These are phyloP conservation scores for Fusarium hostae DNA, from an alignment of 2,329 filamentous ascomycete genomes.

Conservation along the genomic window DNA sequence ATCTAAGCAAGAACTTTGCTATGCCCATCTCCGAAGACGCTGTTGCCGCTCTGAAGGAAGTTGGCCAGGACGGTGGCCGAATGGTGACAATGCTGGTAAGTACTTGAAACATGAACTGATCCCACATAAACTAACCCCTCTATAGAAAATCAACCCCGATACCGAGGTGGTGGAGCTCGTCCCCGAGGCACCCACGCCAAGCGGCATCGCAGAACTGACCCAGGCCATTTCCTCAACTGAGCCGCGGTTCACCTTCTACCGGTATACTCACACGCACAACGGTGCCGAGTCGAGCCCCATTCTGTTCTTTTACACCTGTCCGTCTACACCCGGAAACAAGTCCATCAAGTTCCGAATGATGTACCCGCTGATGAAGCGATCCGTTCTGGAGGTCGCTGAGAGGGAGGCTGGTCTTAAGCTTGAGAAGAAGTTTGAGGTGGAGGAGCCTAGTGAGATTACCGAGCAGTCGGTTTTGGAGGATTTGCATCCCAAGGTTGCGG, in stretches of 20 bases:
- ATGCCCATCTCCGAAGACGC: constrained; percentile 73
- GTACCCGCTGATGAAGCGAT: constrained; percentile 77
- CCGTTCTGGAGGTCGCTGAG: constrained; percentile 74
- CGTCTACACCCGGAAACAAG: constrained; percentile 70
- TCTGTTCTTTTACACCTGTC: constrained; percentile 87
- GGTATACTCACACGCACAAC: constrained; percentile 68
- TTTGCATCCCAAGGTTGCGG: constrained; percentile 73
- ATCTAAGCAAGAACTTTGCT: constrained; percentile 65
- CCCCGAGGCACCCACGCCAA: constrained; percentile 60
- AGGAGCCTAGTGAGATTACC: constrained; percentile 76
- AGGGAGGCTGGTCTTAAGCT: constrained; percentile 72
- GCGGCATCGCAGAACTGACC: constrained; percentile 68
- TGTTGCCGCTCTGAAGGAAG: constrained; percentile 68
- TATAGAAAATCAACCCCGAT: constrained; percentile 76
- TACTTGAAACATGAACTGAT: constrained; percentile 15
- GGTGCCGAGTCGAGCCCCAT: constrained; percentile 67
- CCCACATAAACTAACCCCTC: constrained; percentile 6
- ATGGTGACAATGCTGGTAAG: constrained; percentile 74
- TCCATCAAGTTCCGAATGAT: constrained; percentile 86
- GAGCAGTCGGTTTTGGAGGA: constrained; percentile 73
- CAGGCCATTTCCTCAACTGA: constrained; percentile 71
- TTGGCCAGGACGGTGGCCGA: constrained; percentile 63
- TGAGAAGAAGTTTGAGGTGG: constrained; percentile 76
- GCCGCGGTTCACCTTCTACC: constrained; percentile 83
- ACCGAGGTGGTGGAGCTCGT: constrained; percentile 77